Evolutionary conservation across 2,329 filamentous ascomycete genomes (phyloP), one percentile per base, ranked within the genome.

Genomic region (Venturia oleaginea): DNA sequence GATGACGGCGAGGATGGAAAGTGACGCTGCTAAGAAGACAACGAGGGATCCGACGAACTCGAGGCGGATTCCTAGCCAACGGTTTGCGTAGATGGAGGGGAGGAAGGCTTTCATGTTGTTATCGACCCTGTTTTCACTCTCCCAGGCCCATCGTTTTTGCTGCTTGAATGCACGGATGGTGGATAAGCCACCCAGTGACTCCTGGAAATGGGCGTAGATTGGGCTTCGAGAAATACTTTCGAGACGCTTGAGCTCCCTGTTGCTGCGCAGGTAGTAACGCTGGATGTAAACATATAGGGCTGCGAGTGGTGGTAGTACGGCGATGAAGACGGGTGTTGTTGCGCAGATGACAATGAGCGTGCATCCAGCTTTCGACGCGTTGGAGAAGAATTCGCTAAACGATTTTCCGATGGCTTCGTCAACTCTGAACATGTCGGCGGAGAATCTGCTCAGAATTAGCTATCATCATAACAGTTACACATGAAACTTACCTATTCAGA

Each of bases 151-250:
- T 66, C 91, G 83, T 67, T 84, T 79, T 74, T 92, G 85, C 74
- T 96, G 91, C 65, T 88, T 84, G 78, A 93, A 96, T 54, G 92
- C 92, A 68, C 92, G 88, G 72, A 97, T 96, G 19, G 92, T 96
- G 62, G 88, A 88, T 70, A 95, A 86, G 59, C 92, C 92, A 64
- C 90, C 91, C 7, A 97, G 83, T 1, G 91, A 92, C 76, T 96
- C 92, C 73, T 96, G 92, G 79, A 97, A 97, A 75, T 97, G 92
- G 7, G 92, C 92, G 73, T 90, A 96, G 71, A 97, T 93, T 40
- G 92, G 92, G 75, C 91, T 95, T 70, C 90, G 86, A 73, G 87
- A 94, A 68, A 96, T 88, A 73, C 91, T 96, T 77, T 97, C 92
- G 67, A 96, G 80, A 69, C 92, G 84, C 80, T 96, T 96, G 68